Percentiles rank a stretch among this genome's conserved stretches.
These are phyloP conservation scores for Camelina sativa DNA, from an alignment of 345 rosid genomes.

Conservation along the genomic window DNA sequence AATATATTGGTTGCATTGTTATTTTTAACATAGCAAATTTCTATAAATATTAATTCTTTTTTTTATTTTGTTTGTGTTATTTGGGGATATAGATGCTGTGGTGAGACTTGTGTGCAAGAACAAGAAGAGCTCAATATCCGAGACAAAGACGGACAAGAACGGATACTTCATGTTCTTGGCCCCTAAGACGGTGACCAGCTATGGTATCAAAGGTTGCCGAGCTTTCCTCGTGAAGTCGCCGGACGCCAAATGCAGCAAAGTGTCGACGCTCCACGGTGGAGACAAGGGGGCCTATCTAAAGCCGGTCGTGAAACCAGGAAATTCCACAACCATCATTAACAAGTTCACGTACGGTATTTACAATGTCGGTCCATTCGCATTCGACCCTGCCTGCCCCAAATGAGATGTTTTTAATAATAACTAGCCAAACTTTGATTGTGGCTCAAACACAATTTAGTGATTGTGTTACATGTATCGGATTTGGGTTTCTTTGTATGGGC, in stretches of 20 bases:
- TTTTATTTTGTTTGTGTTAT: background rate
- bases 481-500: conserved; percentile 13
- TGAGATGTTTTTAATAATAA: conserved; percentile 22
- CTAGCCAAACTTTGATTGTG: conserved; percentile 9
- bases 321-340: conserved; percentile 19
- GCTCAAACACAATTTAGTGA: conserved; percentile 13
- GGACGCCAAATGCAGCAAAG: conserved; percentile 49
- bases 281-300: conserved; percentile 50
- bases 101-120: conserved; percentile 78
- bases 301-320: conserved; percentile 43
- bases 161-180: conserved; percentile 70
- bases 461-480: conserved; percentile 16
- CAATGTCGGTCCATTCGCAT: conserved; percentile 79
- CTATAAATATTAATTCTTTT: background rate
- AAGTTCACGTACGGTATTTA: conserved; percentile 53
- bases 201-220: conserved; percentile 69
- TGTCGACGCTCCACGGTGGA: conserved; percentile 61
- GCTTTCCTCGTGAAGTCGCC: conserved; percentile 56
- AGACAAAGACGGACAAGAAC: conserved; percentile 65
- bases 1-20: background rate
- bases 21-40: background rate
- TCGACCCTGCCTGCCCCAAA: conserved; percentile 50
- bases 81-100: conserved; percentile 55
- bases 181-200: conserved; percentile 71
- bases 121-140: conserved; percentile 45